Evolutionary conservation across 2,329 filamentous ascomycete genomes (phyloP).

Genomic region (Cyphellophora europaea): DNA sequence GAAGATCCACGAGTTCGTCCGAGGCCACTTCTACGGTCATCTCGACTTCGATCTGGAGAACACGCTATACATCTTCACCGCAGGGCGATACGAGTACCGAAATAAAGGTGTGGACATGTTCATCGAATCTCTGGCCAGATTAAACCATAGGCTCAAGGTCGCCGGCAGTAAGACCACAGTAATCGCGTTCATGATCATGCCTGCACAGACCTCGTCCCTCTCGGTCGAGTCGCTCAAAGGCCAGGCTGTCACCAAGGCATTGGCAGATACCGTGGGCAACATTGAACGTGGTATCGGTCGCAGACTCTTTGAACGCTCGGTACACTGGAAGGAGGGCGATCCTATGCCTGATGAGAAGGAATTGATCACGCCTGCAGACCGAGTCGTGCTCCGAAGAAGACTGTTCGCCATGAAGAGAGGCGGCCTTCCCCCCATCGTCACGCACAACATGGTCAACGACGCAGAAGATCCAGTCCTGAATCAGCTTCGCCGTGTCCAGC

Average conservation of each 20-base stretch:
- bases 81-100: constrained; percentile 91
- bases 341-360: constrained; percentile 94
- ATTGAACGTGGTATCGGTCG: constrained; percentile 90
- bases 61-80: constrained; percentile 95
- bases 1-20: constrained; percentile 96
- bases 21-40: constrained; percentile 96
- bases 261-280: constrained; percentile 84
- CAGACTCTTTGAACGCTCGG: constrained; percentile 85
- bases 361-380: constrained; percentile 82
- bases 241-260: constrained; percentile 92
- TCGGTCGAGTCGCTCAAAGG: constrained; percentile 94
- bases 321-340: constrained; percentile 93
- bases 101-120: constrained; percentile 99
- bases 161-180: constrained; percentile 84
- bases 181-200: constrained; percentile 98
- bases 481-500: constrained; percentile 88
- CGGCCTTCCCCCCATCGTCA: constrained; percentile 86
- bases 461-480: constrained; percentile 87
- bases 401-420: constrained; percentile 95
- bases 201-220: constrained; percentile 86
- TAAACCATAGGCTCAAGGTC: constrained; percentile 86
- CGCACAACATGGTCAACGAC: constrained; percentile 97
- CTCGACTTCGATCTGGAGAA: constrained; percentile 96
- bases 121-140: constrained; percentile 85
- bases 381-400: constrained; percentile 79